A percentile compares a stretch with the other conserved stretches of the same genome.
Conservation (phyloP, 331 rosid species). For the Rhamnella rubrinervis region DNA sequence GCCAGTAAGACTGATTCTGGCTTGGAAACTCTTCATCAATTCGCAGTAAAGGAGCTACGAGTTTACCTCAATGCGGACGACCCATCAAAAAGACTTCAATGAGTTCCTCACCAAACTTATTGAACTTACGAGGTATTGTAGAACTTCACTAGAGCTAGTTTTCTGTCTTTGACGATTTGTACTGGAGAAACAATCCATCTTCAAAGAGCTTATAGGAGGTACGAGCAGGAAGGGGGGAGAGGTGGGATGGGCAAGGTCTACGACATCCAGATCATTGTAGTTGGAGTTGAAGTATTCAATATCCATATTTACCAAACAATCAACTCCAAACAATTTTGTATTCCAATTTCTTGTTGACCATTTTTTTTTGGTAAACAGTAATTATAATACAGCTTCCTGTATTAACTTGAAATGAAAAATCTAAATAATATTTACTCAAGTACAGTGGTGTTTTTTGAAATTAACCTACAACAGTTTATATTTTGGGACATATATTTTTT, state of each 20-base stretch:
- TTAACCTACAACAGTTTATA: too few species aligned
- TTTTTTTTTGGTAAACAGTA: too few species aligned
- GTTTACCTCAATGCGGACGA: slow-evolving; percentile 33
- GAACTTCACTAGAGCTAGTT: slow-evolving; percentile 2
- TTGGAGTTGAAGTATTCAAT: slow-evolving; percentile 24
- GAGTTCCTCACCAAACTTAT: slow-evolving; percentile 44
- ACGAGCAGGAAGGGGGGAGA: slow-evolving; percentile 31
- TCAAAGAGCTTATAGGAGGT: slow-evolving; percentile 33
- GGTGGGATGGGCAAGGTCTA: slow-evolving; percentile 40
- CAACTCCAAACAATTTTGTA: too few species aligned
- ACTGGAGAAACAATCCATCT: too few species aligned
- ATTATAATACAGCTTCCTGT: too few species aligned
- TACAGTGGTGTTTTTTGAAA: too few species aligned
- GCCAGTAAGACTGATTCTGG: slow-evolving; percentile 59
- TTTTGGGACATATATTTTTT: too few species aligned
- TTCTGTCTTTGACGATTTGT: too few species aligned
- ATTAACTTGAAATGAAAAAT: too few species aligned
- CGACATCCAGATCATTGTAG: slow-evolving; percentile 34
- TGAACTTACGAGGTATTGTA: slow-evolving; percentile 37
- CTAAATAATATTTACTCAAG: too few species aligned
- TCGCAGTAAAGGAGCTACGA: slow-evolving; percentile 42
- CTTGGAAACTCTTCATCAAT: slow-evolving; percentile 60
- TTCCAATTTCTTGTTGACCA: too few species aligned
- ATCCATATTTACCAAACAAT: too few species aligned
- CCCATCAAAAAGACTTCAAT: slow-evolving; percentile 33